Conservation (phyloP, 495 filamentous ascomycete species). For the Hypomontagnella submonticulosa region DNA sequence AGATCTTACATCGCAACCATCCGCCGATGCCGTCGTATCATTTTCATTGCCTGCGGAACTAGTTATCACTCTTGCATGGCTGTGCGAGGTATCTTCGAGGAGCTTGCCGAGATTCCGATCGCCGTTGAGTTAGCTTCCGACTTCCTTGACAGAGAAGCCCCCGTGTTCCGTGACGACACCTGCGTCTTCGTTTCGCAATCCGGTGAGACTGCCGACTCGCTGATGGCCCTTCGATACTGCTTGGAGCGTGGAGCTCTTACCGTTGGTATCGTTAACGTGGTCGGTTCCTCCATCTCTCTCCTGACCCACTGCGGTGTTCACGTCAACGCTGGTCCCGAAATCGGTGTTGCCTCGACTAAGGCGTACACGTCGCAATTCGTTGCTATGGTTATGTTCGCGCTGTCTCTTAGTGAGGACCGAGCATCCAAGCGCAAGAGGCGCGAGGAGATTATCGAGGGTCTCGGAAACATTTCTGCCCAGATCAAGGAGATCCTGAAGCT, state of each 20-base stretch:
- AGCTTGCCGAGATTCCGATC: slow-evolving; percentile 97
- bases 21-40: slow-evolving; percentile 92
- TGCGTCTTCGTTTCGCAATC: slow-evolving; percentile 99
- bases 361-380: slow-evolving; percentile 99
- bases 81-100: slow-evolving; percentile 96
- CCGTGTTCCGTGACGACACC: slow-evolving; percentile 99
- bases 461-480: slow-evolving; percentile 85
- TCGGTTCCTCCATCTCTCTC: slow-evolving; percentile 97
- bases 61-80: slow-evolving; percentile 99
- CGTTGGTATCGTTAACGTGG: slow-evolving; percentile 97
- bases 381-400: slow-evolving; percentile 99
- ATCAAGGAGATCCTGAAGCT: slow-evolving; percentile 90
- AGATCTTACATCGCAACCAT: slow-evolving; percentile 97
- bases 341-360: slow-evolving; percentile 98
- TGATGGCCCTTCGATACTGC: slow-evolving; percentile 97
- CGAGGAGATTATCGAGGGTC: slow-evolving; percentile 96
- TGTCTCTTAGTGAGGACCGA: slow-evolving; percentile 94
- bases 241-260: slow-evolving; percentile 96
- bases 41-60: slow-evolving; percentile 98
- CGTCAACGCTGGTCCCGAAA: slow-evolving; percentile 98
- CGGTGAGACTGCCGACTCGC: slow-evolving; percentile 97
- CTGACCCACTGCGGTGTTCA: slow-evolving; percentile 99
- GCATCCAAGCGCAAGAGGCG: slow-evolving; percentile 92
- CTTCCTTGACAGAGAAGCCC: slow-evolving; percentile 95
- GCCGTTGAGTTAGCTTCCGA: slow-evolving; percentile 96